Evolutionary conservation across 768 basidiomycete genomes (phyloP), one percentile per base, ranked within the genome.

Genomic region (Tubosaeta sp.): DNA sequence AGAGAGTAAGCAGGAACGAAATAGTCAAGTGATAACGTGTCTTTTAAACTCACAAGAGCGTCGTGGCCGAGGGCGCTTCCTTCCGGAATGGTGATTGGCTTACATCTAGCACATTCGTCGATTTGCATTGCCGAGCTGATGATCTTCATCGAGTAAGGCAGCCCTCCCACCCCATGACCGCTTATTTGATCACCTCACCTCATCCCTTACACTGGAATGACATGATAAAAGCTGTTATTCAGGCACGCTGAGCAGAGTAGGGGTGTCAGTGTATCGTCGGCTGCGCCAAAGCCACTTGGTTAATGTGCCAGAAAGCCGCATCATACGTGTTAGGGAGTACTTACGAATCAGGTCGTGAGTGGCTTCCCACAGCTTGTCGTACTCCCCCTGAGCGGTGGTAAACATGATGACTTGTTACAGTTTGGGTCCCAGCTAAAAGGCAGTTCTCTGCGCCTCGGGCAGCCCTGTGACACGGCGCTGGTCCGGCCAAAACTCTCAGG

Each of bases 81-180:
- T 44, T 39, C 7, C 29, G 52, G 39, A 31, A 29, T 16, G 24
- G 29, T 43, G 59, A 64, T 61, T 58, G 62, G 55, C 44, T 29
- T 32, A 25, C 12, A 19, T 18, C 34, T 41, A 40, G 50, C 61
- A 62, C 62, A 63, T 59, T 65, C 57, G 52, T 62, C 56, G 45
- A 25, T 30, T 36, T 51, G 32, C 40, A 8, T 21, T 35, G 30
- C 45, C 59, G 38, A 59, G 41, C 12, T 14, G 43, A 18, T 25
- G 39, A 46, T 48, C 27, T 36, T 35, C n/a, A 19, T 21, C 22
- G 22, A 40, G 24, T 21, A 30, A 14, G 48, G 35, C 27, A 19
- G 25, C 24, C 44, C 44, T 45, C 36, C 34, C 36, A 24, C 30
- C 22, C 8, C 29, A 51, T 18, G 40, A 43, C 25, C 21, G 16